Conservation (phyloP, 2,329 filamentous ascomycete genomes). For the Penicillium sp. region DNA sequence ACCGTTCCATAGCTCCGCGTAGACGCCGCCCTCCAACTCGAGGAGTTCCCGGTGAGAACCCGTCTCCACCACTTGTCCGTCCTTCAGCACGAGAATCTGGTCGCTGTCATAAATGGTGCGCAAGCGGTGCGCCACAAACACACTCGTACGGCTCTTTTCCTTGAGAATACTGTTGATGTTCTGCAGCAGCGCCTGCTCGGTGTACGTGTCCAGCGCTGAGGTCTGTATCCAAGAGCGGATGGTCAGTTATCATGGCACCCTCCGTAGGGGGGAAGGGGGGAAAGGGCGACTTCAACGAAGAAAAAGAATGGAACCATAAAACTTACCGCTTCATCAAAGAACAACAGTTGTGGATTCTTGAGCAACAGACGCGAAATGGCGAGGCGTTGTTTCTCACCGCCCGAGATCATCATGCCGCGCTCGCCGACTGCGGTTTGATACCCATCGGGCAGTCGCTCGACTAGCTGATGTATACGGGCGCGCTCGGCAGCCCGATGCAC, state of each 20-base stretch:
- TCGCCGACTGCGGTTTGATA: conserved; percentile 91
- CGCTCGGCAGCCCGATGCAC: conserved; percentile 75
- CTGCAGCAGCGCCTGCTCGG: conserved; percentile 81
- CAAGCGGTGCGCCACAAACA: conserved; percentile 90
- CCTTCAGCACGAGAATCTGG: conserved; percentile 83
- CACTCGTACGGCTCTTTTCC: conserved; percentile 83
- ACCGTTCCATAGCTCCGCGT: conserved; percentile 88
- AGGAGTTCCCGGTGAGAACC: conserved; percentile 85
- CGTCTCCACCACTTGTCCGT: conserved; percentile 80
- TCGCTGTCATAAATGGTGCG: conserved; percentile 93
- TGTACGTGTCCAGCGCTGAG: conserved; percentile 87
- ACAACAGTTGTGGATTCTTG: conserved; percentile 84
- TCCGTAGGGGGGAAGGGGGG: too few species aligned
- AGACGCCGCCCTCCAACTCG: conserved; percentile 67
- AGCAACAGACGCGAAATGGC: conserved; percentile 79
- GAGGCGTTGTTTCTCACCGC: conserved; percentile 87
- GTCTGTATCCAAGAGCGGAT: too few species aligned
- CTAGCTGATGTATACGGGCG: conserved; percentile 80
- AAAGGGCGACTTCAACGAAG: too few species aligned
- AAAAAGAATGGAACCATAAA: conserved; percentile 3
- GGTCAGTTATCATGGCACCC: too few species aligned
- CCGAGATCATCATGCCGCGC: conserved; percentile 93
- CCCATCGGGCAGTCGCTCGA: conserved; percentile 76
- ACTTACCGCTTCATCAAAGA: conserved; percentile 84
- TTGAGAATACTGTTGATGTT: conserved; percentile 92